Evolutionary conservation across 768 basidiomycete species (phyloP), one percentile per base, ranked within the genome.

Genomic region (Mycena latifolia): DNA sequence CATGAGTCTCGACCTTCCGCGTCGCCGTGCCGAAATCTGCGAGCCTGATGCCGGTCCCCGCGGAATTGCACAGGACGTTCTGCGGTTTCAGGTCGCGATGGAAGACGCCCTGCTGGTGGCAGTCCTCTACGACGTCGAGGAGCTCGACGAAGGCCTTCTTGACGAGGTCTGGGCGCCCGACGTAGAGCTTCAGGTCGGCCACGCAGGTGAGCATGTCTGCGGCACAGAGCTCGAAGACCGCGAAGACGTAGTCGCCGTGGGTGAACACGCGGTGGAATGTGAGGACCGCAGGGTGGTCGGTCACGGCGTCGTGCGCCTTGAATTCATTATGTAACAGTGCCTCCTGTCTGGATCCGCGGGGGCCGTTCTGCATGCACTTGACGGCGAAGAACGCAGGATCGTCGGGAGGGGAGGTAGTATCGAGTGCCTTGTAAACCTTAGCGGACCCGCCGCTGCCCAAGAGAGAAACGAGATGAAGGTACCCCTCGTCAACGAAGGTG

Each of bases 391-490:
- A 47, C 5, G 31, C 27, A 7, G 46, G 55, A 27, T 56, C 22
- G n/a, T 57, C 45, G 28, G n/a, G 3, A 0, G 20, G 24, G 6
- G 47, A 28, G 20, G 54, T 53, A 55, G 85, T 80, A 71, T 93
- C 89, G 61, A 90, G 70, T n/a, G 92, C 92, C 74, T 92, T 92
- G 85, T 92, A 93, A 9, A 94, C 92, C 72, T 92, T 90, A 15
- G 91, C 92, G 75, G 92, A 93, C 18, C 92, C 92, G 64, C 92
- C 92, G 69, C 82, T 24, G 28, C 55, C 55, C 28, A 56, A 45
- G 20, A 52, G 48, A 17, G 57, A 2, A 4, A 57, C 33, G 8
- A 64, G 50, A 20, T 58, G 55, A 14, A 57, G 28, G 18, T 25
- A 50, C 1, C 63, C 63, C n/a, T 64, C 50, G 63, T 64, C 63